These are phyloP conservation scores for Colletotrichum destructivum DNA, from an alignment of 2,329 filamentous ascomycete species.

Conservation along the genomic window DNA sequence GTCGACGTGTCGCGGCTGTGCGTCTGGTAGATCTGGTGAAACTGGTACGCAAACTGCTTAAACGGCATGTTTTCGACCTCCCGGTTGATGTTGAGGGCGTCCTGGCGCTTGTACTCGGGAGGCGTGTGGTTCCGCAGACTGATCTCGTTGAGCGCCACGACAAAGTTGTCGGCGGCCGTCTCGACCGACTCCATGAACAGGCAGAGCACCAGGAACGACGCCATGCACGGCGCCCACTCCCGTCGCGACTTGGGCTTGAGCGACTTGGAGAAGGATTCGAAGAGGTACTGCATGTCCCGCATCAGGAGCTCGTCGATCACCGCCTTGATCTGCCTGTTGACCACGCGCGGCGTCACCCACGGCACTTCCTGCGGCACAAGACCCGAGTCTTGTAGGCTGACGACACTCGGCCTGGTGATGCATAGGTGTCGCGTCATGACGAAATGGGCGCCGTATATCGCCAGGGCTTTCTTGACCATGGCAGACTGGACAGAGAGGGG, in stretches of 20 bases:
- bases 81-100: slow-evolving; percentile 63
- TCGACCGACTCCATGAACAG: slow-evolving; percentile 73
- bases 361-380: slow-evolving; percentile 60
- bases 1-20: slow-evolving; percentile 64
- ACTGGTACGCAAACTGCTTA: slow-evolving; percentile 72
- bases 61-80: slow-evolving; percentile 73
- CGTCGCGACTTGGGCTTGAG: slow-evolving; percentile 68
- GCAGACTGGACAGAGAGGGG: slow-evolving; percentile 51
- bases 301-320: slow-evolving; percentile 70
- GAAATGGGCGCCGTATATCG: slow-evolving; percentile 71
- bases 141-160: slow-evolving; percentile 67
- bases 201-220: slow-evolving; percentile 70
- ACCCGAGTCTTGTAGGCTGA: slow-evolving; percentile 52
- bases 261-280: slow-evolving; percentile 66
- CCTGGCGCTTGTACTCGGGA: slow-evolving; percentile 57
- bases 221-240: slow-evolving; percentile 71
- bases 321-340: slow-evolving; percentile 71
- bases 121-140: slow-evolving; percentile 56
- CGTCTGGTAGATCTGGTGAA: slow-evolving; percentile 73
- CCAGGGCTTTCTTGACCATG: slow-evolving; percentile 68
- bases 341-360: slow-evolving; percentile 67
- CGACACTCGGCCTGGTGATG: slow-evolving; percentile 62
- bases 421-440: slow-evolving; percentile 69
- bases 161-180: slow-evolving; percentile 66
- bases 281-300: slow-evolving; percentile 66